phyloP scores from a whole-genome alignment of 331 rosid genomes.

The Pyracantha coccinea region DNA sequence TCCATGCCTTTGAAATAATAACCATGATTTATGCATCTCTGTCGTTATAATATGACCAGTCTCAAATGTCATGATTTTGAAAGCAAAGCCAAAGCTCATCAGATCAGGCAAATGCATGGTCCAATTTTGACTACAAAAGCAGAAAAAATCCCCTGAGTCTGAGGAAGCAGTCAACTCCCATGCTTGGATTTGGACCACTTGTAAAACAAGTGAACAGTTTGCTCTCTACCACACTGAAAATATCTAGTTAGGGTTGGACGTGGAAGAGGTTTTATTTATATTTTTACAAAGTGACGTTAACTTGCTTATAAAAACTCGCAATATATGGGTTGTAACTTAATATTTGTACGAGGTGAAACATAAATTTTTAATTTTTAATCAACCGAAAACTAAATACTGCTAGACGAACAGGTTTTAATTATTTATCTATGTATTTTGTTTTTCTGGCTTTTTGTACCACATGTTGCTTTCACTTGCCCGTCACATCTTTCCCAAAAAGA shows the following conservation, averaged over 20 bases:
- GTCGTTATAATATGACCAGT: background rate
- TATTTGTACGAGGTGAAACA: background rate
- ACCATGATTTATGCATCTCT: background rate
- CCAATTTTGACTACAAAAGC: background rate
- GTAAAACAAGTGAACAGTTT: background rate
- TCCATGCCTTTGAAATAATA: background rate
- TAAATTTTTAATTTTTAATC: too few relatives aligned
- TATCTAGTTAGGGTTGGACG: background rate
- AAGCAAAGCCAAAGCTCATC: background rate
- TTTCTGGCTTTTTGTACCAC: background rate
- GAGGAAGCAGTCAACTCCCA: background rate
- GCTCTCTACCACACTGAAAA: background rate
- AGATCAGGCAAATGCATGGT: background rate
- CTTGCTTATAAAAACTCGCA: background rate
- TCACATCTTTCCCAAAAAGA: background rate
- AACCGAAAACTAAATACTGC: too few relatives aligned
- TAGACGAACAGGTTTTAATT: too few relatives aligned
- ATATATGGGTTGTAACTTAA: too few relatives aligned
- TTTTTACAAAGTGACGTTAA: background rate
- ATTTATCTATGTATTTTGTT: background rate
- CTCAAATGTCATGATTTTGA: background rate
- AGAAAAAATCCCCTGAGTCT: background rate
- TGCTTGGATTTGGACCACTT: background rate
- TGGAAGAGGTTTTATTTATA: too few relatives aligned
- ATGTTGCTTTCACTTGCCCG: background rate